phyloP scores from a whole-genome alignment of 2,329 filamentous ascomycete genomes.

The Penicillium expansum region DNA sequence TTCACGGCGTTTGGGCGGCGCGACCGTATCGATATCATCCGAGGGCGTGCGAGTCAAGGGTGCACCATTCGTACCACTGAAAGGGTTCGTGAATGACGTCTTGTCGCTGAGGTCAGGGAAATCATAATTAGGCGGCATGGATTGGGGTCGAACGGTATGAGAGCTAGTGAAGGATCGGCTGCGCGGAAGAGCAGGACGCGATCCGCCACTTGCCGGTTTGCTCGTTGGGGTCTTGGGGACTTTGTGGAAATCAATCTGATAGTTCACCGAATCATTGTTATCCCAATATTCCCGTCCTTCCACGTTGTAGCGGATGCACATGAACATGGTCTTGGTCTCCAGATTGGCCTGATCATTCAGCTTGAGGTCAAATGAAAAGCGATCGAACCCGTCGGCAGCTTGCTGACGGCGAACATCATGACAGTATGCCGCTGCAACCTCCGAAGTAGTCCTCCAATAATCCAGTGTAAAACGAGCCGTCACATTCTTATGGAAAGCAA shows the following conservation, averaged over 20 bases:
- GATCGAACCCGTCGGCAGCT: conserved; percentile 66
- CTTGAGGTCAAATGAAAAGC: conserved; percentile 93
- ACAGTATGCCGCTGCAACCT: conserved; percentile 84
- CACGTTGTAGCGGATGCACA: conserved; percentile 86
- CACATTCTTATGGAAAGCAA: conserved; percentile 84
- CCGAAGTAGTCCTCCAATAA: conserved; percentile 98
- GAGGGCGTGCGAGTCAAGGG: conserved; percentile 72
- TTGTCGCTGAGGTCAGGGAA: conserved; percentile 63
- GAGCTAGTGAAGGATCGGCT: conserved; percentile 59
- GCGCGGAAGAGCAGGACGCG: conserved; percentile 60
- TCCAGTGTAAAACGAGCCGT: conserved; percentile 94
- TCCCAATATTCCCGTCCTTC: conserved; percentile 90
- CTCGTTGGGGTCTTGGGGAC: conserved; percentile 62
- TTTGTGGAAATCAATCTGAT: conserved; percentile 89
- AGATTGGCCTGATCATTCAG: conserved; percentile 86
- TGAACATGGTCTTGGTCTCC: conserved; percentile 86
- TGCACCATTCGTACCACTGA: conserved; percentile 64
- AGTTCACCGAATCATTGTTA: conserved; percentile 84
- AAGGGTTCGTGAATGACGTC: conserved; percentile 56
- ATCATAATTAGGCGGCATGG: conserved; percentile 63
- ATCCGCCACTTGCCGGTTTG: conserved; percentile 48
- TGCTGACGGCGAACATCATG: conserved; percentile 71
- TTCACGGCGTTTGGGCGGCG: conserved; percentile 45
- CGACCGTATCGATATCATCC: conserved; percentile 61
- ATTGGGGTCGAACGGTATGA: conserved; percentile 50